A percentile compares a stretch with the other conserved stretches of the same genome.
Evolutionary conservation across 306 rosid genomes (phyloP).

Genomic region (Begonia masoniana): DNA sequence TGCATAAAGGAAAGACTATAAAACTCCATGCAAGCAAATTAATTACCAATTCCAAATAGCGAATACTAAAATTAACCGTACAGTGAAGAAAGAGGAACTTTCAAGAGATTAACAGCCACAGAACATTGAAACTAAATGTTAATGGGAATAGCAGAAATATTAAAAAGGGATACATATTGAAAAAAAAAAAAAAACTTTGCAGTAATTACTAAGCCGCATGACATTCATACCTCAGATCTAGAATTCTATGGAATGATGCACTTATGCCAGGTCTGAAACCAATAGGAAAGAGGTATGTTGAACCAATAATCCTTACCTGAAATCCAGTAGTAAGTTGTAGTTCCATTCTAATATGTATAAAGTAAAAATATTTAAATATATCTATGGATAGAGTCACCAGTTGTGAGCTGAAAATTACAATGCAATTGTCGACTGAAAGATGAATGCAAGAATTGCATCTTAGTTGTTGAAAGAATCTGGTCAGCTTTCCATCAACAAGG

Average conservation of each 20-base stretch:
- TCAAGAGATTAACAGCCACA: too few relatives aligned
- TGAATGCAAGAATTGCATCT: constrained; percentile 53
- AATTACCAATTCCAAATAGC: too few relatives aligned
- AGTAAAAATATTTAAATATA: constrained; percentile 5
- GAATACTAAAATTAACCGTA: too few relatives aligned
- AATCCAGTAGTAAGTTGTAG: constrained; percentile 1
- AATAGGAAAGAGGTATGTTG: constrained; percentile 36
- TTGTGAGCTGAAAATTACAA: constrained; percentile 27
- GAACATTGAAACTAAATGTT: not conserved
- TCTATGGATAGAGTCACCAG: not conserved
- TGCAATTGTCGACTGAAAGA: constrained; percentile 38
- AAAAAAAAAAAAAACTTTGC: constrained; percentile 6
- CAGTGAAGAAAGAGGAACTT: too few relatives aligned
- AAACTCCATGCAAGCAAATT: too few relatives aligned
- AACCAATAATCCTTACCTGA: constrained; percentile 60
- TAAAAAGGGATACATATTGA: not conserved
- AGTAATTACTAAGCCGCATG: too few relatives aligned
- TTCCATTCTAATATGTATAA: constrained; percentile 4
- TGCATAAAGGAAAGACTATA: too few relatives aligned
- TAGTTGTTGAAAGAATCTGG: constrained; percentile 24
- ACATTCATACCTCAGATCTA: constrained; percentile 44
- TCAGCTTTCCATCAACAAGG: constrained; percentile 19
- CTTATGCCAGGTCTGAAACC: constrained; percentile 76
- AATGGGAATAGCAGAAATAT: not conserved
- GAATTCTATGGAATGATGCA: constrained; percentile 73